Evolutionary conservation across 306 rosid species (phyloP), one percentile per base, ranked within the genome.

Genomic region (Cicer yamashitae): DNA sequence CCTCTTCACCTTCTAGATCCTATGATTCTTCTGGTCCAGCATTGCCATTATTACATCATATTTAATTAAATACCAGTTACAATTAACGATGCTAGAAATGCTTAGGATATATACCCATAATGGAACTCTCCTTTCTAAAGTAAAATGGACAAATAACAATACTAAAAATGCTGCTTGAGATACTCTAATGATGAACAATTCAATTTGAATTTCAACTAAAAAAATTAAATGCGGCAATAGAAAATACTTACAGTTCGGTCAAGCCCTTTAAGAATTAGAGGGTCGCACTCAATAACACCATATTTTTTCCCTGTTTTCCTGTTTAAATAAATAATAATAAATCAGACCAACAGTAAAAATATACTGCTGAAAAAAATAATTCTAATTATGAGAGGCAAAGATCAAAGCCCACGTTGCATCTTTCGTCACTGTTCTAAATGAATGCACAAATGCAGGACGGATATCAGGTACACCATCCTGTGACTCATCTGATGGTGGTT

Each of bases 371-470:
- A 77, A 67, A 76, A 47, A 6, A 18, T 53, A 69, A 72, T 68
- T 69, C 7, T 6, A 54, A 77, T 58, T 48, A 79, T 20, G 59
- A 43, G 56, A 71, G n/a, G 53, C 74, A 82, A 68, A 65, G 40
- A 76, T 67, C 18, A 62, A 66, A 78, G 54, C 90, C 85, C 83
- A 94, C 99, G 17, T 74, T 79, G 84, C 76, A 17, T 82, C 86
- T 54, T 53, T 83, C 65, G 15, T 20, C 77, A 73, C 64, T 34
- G 87, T 85, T 86, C 9, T 88, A 63, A 87, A 68, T 40, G 92
- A 75, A 89, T 92, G 99, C 14, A 82, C 63, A 80, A 94, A 94
- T 83, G 97, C 96, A 76, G 99, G 99, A 20, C 86, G 93, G 80
- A 92, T 83, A 78, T 92, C 96, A 77, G 82, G 93, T 50, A 92